phyloP scores from a whole-genome alignment of 176 grass and related monocot species.

The Cymbopogon citratus region DNA sequence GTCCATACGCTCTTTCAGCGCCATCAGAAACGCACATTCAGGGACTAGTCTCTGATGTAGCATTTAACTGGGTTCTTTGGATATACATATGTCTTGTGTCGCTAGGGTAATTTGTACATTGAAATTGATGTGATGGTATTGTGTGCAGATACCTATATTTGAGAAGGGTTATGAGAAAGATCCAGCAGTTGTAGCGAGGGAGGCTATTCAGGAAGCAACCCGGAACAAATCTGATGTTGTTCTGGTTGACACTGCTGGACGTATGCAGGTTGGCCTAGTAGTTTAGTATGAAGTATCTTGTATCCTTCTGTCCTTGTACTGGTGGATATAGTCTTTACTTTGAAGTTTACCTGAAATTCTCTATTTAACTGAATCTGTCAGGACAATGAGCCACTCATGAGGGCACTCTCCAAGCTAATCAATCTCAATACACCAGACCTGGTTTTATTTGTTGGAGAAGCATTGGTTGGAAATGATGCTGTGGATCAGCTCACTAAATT shows the following conservation, averaged over 20 bases:
- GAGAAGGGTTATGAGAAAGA: slow-evolving; percentile 98
- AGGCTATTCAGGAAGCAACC: slow-evolving; percentile 87
- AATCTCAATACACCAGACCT: slow-evolving; percentile 89
- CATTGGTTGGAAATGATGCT: slow-evolving; percentile 94
- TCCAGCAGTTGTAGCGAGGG: slow-evolving; percentile 81
- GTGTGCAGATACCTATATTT: slow-evolving; percentile 84
- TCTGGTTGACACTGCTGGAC: slow-evolving; percentile 91
- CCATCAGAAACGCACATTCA: not conserved
- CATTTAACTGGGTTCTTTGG: not conserved
- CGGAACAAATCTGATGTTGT: slow-evolving; percentile 82
- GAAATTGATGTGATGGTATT: slow-evolving; percentile 10
- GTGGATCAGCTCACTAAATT: slow-evolving; percentile 91
- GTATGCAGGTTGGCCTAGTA: slow-evolving; percentile 64
- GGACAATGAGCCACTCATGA: slow-evolving; percentile 99
- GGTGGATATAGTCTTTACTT: not conserved
- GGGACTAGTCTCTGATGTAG: not conserved
- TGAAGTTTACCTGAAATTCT: not conserved
- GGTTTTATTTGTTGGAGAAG: slow-evolving; percentile 91
- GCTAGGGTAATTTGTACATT: not conserved
- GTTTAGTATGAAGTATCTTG: not conserved
- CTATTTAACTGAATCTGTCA: slow-evolving; percentile 23
- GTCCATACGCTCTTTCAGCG: not conserved
- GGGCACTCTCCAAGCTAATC: slow-evolving; percentile 93
- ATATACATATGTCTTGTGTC: not conserved
- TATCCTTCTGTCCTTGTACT: not conserved